Evolutionary conservation across 306 rosid species (phyloP).

Genomic region (Heteromeles arbutifolia): DNA sequence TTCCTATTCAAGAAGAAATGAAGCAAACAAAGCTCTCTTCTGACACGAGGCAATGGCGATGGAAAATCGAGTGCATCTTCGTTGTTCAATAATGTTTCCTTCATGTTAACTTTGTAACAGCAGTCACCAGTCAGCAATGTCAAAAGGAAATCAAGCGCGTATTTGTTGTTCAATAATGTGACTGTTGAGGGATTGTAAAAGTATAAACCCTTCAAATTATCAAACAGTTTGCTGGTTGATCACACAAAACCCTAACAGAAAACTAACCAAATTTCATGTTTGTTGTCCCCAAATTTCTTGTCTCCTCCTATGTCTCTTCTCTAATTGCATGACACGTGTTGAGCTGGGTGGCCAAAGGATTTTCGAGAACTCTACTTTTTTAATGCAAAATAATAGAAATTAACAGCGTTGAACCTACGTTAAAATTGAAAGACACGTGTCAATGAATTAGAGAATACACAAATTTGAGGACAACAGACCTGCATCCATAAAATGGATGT

Average conservation of each 20-base stretch:
- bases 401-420: too few relatives aligned
- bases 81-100: neutral
- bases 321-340: too few relatives aligned
- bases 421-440: too few relatives aligned
- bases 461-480: too few relatives aligned
- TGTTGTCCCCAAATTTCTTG: too few relatives aligned
- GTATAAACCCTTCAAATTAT: neutral
- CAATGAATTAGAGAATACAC: too few relatives aligned
- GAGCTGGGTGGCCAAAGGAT: too few relatives aligned
- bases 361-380: too few relatives aligned
- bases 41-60: neutral
- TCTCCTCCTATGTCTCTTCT: too few relatives aligned
- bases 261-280: neutral
- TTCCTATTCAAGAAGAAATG: conserved; percentile 71
- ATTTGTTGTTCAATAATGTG: neutral
- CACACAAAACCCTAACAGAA: neutral
- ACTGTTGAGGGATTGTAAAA: neutral
- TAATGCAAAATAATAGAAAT: too few relatives aligned
- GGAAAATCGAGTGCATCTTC: neutral
- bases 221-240: neutral
- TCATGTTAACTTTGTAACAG: neutral
- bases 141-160: neutral
- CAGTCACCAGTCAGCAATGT: neutral
- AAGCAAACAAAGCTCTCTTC: conserved; percentile 4
- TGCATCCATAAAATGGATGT: too few relatives aligned